Evolutionary conservation across 345 rosid species (phyloP).

Genomic region (Eucalyptus lansdowneana): DNA sequence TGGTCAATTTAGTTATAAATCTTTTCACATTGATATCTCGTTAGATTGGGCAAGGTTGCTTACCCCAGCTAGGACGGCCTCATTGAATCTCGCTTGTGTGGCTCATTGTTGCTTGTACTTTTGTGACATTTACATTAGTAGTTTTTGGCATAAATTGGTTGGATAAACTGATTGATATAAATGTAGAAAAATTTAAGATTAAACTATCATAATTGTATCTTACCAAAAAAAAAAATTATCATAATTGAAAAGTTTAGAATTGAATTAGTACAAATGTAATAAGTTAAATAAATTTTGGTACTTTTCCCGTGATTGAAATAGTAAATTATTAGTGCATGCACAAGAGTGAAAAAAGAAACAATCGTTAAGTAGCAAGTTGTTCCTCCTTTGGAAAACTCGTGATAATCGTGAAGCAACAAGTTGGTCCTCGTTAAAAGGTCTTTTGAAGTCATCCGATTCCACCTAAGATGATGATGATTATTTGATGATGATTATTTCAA

Average conservation of each 20-base stretch:
- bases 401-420: not conserved
- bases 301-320: not conserved
- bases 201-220: rapidly evolving
- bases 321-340: not conserved
- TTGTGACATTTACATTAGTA: no score
- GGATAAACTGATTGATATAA: not conserved
- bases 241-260: rapidly evolving
- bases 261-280: rapidly evolving
- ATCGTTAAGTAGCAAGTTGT: not conserved
- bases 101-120: rapidly evolving
- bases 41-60: no score
- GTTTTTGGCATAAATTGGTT: rapidly evolving
- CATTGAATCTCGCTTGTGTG: rapidly evolving
- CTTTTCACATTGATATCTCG: rapidly evolving
- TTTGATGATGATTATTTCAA: not conserved
- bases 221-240: rapidly evolving
- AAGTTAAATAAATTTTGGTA: rapidly evolving
- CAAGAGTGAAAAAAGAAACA: not conserved
- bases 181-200: rapidly evolving
- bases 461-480: not conserved
- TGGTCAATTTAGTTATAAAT: rapidly evolving
- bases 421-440: not conserved
- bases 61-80: no score
- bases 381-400: not conserved
- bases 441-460: not conserved